Conservation (phyloP, 129 eudicot species). For the Lactuca saligna region DNA sequence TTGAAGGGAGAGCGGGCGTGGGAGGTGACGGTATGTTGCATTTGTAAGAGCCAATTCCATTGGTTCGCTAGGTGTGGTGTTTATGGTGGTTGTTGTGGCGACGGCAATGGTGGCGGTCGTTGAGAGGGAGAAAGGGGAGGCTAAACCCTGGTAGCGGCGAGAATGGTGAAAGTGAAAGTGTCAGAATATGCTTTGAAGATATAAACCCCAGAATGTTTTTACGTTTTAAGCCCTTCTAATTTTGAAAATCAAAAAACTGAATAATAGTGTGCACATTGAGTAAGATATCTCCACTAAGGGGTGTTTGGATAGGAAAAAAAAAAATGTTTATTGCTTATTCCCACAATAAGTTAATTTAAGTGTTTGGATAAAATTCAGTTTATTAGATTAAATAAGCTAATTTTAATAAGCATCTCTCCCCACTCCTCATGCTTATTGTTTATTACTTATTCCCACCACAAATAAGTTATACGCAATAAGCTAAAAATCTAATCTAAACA, state of each 20-base stretch:
- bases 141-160: constrained; percentile 37
- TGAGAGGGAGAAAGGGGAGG: constrained; percentile 1
- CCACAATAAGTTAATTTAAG: no score
- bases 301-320: no score
- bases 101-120: constrained; percentile 22
- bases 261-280: neutral
- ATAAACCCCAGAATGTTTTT: constrained; percentile 26
- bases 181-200: constrained; percentile 32
- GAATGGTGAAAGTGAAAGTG: constrained; percentile 13
- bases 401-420: no score
- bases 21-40: constrained; percentile 37
- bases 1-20: constrained; percentile 37
- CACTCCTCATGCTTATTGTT: no score
- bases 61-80: constrained; percentile 14
- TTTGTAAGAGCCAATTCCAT: constrained; percentile 38
- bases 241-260: neutral
- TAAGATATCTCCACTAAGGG: no score
- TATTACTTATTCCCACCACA: no score
- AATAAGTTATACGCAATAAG: no score
- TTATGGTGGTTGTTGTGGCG: constrained; percentile 21
- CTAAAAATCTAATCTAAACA: no score
- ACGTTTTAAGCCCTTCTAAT: constrained; percentile 1
- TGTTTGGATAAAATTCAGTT: no score
- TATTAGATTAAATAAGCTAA: no score
- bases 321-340: no score